A percentile compares a stretch with the other conserved stretches of the same genome.
Evolutionary conservation across 164 flowering plant genomes (phyloP).

Genomic region (Euptelea pleiosperma): DNA sequence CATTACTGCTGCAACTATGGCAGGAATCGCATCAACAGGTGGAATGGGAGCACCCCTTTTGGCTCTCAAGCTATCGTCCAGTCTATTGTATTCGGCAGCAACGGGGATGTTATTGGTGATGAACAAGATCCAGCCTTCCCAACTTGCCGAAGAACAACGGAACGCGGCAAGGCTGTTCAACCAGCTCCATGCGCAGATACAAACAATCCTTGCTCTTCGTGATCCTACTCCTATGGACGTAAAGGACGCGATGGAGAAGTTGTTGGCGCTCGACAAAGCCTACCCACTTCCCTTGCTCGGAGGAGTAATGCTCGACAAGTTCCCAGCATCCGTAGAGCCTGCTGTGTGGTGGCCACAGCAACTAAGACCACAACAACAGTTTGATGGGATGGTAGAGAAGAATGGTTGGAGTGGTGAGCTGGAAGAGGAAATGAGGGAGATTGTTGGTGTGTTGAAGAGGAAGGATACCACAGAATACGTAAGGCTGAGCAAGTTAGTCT

Average conservation of each 20-base stretch:
- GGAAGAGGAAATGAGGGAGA: slow-evolving; percentile 33
- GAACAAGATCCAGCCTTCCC: slow-evolving; percentile 75
- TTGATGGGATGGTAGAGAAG: neutral
- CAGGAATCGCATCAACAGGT: slow-evolving; percentile 32
- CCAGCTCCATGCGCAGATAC: slow-evolving; percentile 39
- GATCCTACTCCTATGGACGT: slow-evolving; percentile 36
- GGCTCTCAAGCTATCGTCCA: slow-evolving; percentile 46
- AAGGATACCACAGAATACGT: slow-evolving; percentile 36
- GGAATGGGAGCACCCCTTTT: slow-evolving; percentile 16
- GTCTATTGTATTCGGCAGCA: slow-evolving; percentile 42
- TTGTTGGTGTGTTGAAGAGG: slow-evolving; percentile 24
- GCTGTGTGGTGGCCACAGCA: slow-evolving; percentile 41
- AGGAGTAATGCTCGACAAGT: slow-evolving; percentile 45
- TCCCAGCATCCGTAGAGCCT: slow-evolving; percentile 41
- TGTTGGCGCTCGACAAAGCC: slow-evolving; percentile 47
- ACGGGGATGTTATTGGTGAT: slow-evolving; percentile 48
- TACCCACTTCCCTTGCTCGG: slow-evolving; percentile 55
- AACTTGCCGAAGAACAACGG: slow-evolving; percentile 68
- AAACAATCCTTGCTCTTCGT: slow-evolving; percentile 30
- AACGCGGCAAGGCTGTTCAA: slow-evolving; percentile 56
- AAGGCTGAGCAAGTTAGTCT: slow-evolving; percentile 27
- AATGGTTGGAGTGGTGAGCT: slow-evolving; percentile 45
- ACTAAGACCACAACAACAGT: neutral
- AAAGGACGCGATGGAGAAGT: slow-evolving; percentile 32
- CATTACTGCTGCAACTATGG: slow-evolving; percentile 42